Conservation (phyloP, 2,329 filamentous ascomycete species). For the Coniochaeta prunicola region DNA sequence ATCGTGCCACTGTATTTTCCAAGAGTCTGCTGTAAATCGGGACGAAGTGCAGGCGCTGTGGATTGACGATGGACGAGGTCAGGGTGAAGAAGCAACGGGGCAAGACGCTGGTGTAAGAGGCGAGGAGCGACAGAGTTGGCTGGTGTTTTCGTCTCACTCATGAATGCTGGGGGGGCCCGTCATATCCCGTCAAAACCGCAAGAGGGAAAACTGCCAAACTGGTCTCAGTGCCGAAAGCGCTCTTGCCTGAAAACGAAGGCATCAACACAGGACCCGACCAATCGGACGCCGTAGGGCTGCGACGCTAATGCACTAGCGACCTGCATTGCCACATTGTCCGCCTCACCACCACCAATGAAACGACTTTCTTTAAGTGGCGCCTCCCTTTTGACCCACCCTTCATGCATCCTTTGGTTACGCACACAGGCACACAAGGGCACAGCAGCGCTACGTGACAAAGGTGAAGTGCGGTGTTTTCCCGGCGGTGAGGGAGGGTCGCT, state of each 20-base stretch:
- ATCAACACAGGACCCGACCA: not conserved
- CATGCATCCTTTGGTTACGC: too few relatives aligned
- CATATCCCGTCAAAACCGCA: not conserved
- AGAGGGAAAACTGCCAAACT: not conserved
- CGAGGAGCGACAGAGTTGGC: not conserved
- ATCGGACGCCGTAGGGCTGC: not conserved
- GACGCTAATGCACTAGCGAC: not conserved
- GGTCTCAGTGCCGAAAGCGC: not conserved
- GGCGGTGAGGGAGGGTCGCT: not conserved
- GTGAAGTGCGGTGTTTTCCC: not conserved
- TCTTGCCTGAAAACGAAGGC: not conserved
- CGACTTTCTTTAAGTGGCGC: not conserved
- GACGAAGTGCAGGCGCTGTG: not conserved
- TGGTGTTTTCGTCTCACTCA: not conserved
- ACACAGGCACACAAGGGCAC: not conserved
- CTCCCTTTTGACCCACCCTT: not conserved
- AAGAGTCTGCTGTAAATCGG: conserved; percentile 4
- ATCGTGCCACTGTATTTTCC: conserved; percentile 14
- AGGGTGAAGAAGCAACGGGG: not conserved
- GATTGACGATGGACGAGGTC: not conserved
- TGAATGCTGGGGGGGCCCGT: not conserved
- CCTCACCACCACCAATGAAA: not conserved
- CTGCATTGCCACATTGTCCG: conserved; percentile 1
- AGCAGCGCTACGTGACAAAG: not conserved
- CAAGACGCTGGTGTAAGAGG: not conserved